phyloP scores from a whole-genome alignment of 371 early-diverging fungal genomes.

The Sporodiniella umbellata region DNA sequence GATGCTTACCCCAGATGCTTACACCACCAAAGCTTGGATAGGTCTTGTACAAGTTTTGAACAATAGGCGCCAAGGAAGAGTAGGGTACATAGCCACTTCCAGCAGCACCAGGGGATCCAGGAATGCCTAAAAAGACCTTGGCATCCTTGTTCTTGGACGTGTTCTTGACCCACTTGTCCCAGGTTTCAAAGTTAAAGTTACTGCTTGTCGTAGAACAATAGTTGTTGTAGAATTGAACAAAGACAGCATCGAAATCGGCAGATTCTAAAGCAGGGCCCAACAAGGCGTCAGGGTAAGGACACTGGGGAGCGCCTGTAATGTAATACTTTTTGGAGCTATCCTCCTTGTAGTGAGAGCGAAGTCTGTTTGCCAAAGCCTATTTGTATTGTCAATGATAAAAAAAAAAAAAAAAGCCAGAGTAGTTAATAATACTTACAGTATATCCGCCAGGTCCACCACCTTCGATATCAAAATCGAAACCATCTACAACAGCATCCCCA shows the following conservation, averaged over 20 bases:
- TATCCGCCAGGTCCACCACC: constrained; percentile 54
- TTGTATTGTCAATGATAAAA: too few species aligned
- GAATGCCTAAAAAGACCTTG: constrained; percentile 58
- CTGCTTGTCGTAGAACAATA: constrained; percentile 47
- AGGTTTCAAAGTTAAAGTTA: constrained; percentile 61
- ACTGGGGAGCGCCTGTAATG: constrained; percentile 68
- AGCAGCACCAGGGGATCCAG: constrained; percentile 59
- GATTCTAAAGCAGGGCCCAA: constrained; percentile 40
- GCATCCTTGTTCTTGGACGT: constrained; percentile 57
- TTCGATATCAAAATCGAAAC: constrained; percentile 73
- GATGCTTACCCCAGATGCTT: constrained; percentile 63
- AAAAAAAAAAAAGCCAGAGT: not conserved
- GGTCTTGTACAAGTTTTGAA: constrained; percentile 28
- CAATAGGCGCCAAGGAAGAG: constrained; percentile 29
- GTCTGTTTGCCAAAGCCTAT: constrained; percentile 24
- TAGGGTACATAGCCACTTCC: constrained; percentile 56
- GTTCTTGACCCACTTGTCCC: constrained; percentile 58
- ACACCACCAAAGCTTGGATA: constrained; percentile 63
- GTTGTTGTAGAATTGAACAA: constrained; percentile 76
- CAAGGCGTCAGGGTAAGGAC: constrained; percentile 65
- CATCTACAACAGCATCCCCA: constrained; percentile 58
- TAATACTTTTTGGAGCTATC: constrained; percentile 26
- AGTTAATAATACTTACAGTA: constrained; percentile 17
- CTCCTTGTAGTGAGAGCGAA: constrained; percentile 36
- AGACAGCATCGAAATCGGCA: constrained; percentile 56